A percentile compares a stretch with the other conserved stretches of the same genome.
Evolutionary conservation across 345 rosid genomes (phyloP).

Genomic region (Hibiscus syriacus): DNA sequence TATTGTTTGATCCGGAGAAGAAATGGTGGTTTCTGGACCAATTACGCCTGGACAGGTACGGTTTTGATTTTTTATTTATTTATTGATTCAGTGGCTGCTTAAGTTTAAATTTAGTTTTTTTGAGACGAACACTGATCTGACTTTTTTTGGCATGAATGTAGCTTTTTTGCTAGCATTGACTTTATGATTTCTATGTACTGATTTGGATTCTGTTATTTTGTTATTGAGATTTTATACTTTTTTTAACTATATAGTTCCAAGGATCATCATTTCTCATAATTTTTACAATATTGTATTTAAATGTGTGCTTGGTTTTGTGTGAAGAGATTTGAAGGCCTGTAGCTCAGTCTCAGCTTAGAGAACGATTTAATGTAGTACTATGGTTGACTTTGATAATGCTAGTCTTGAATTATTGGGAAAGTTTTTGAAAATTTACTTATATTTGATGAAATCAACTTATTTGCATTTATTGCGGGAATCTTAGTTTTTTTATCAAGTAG

Average conservation of each 20-base stretch:
- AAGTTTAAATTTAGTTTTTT: conserved; percentile 1
- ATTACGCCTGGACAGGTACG: conserved; percentile 84
- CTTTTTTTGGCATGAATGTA: background rate
- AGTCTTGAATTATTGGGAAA: too few relatives aligned
- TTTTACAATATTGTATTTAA: too few relatives aligned
- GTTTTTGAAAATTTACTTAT: too few relatives aligned
- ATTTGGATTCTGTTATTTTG: background rate
- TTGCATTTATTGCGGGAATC: too few relatives aligned
- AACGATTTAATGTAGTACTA: background rate
- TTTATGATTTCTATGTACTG: background rate
- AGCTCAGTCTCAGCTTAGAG: background rate
- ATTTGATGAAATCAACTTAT: too few relatives aligned
- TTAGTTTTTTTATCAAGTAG: too few relatives aligned
- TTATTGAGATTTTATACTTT: background rate
- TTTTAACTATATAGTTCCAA: background rate
- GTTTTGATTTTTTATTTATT: background rate
- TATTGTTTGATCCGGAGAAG: conserved; percentile 14
- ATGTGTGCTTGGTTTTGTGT: background rate
- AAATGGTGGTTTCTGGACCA: conserved; percentile 60
- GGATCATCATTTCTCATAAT: too few relatives aligned
- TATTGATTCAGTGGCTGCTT: conserved; percentile 10
- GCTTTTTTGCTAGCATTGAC: background rate
- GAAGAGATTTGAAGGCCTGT: background rate
- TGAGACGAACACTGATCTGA: background rate
- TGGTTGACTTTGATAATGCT: background rate